Evolutionary conservation across 371 early-diverging fungal genomes (phyloP).

Genomic region (Apophysomyces elegans): DNA sequence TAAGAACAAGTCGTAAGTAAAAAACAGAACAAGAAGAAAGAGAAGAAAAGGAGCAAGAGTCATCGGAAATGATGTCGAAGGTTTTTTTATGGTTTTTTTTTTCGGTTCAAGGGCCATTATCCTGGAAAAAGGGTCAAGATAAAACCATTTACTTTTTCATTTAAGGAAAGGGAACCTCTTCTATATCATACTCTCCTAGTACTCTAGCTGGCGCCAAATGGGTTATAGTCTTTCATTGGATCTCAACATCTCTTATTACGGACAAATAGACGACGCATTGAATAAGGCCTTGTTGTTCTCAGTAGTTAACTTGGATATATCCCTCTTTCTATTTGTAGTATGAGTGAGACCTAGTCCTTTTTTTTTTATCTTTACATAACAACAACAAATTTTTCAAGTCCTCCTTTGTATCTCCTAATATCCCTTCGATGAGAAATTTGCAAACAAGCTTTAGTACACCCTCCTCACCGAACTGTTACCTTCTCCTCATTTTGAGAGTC

Average conservation of each 20-base stretch:
- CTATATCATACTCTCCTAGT: not conserved
- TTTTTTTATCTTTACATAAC: not conserved
- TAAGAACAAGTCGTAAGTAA: not conserved
- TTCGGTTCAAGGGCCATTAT: not conserved
- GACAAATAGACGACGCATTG: not conserved
- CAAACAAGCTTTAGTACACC: not conserved
- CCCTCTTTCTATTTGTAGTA: not conserved
- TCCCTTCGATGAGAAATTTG: not conserved
- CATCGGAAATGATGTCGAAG: not conserved
- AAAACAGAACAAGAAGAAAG: not conserved
- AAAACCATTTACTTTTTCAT: not conserved
- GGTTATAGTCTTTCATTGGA: not conserved
- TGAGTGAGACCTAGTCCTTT: not conserved
- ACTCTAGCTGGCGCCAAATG: not conserved
- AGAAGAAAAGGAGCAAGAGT: not conserved
- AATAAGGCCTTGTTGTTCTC: not conserved
- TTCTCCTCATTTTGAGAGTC: slow-evolving; percentile 6
- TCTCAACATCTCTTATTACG: not conserved
- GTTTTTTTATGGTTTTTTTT: not conserved
- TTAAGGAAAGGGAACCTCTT: not conserved
- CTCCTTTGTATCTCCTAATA: slow-evolving; percentile 10
- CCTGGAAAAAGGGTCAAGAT: not conserved
- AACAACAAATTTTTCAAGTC: not conserved
- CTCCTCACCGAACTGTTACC: slow-evolving; percentile 1
- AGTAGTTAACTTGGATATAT: not conserved